Evolutionary conservation across 2,329 filamentous ascomycete genomes (phyloP).

Genomic region (Blastomyces parvus): DNA sequence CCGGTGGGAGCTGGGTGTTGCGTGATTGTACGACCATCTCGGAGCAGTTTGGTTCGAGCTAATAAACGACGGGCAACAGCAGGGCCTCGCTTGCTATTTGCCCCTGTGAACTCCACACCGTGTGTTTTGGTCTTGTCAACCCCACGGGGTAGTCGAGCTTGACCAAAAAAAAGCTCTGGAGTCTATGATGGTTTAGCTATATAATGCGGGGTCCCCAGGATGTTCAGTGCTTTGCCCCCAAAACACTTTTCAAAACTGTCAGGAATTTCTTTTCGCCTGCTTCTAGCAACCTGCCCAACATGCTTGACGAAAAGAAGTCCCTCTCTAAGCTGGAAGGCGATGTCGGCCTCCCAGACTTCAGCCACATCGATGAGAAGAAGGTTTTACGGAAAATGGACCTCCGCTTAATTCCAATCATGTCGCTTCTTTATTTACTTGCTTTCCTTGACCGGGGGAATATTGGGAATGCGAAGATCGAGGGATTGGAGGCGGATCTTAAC

Average conservation of each 20-base stretch:
- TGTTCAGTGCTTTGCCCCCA: neutral
- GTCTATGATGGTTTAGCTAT: neutral
- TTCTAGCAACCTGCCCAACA: neutral
- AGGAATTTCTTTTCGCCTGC: neutral
- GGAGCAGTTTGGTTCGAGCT: no score
- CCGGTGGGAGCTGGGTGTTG: no score
- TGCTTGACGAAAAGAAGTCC: conserved; percentile 2
- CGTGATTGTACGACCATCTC: no score
- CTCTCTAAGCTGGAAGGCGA: neutral
- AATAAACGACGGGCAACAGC: neutral
- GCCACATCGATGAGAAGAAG: conserved; percentile 30
- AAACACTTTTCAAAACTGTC: neutral
- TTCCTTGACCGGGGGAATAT: conserved; percentile 23
- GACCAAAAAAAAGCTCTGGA: neutral
- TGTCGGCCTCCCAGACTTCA: conserved; percentile 19
- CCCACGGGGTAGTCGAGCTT: neutral
- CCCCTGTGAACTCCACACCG: neutral
- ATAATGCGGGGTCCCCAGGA: neutral
- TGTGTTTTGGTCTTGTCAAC: neutral
- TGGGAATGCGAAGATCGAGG: conserved; percentile 21
- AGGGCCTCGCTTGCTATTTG: neutral
- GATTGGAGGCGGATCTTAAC: conserved; percentile 15
- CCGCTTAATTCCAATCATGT: conserved; percentile 31
- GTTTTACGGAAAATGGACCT: conserved; percentile 34
- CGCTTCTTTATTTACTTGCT: conserved; percentile 29